phyloP scores from a whole-genome alignment of 371 early-diverging fungal species.

The Mortierella sp. region DNA sequence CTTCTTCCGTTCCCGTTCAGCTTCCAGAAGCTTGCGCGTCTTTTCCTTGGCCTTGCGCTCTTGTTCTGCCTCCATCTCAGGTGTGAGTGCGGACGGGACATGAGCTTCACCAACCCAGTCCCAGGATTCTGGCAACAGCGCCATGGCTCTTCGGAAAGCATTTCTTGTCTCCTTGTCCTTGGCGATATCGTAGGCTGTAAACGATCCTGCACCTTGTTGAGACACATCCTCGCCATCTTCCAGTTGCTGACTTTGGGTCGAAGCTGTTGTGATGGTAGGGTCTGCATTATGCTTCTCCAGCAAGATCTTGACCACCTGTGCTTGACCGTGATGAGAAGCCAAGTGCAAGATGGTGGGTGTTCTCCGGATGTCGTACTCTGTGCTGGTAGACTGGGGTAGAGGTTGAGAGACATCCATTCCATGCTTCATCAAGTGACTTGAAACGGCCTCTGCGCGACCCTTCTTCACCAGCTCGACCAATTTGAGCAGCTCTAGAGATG shows the following conservation, averaged over 20 bases:
- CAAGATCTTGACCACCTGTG: slow-evolving; percentile 68
- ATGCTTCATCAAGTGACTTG: slow-evolving; percentile 54
- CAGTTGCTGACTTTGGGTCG: slow-evolving; percentile 14
- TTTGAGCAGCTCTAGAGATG: slow-evolving; percentile 42
- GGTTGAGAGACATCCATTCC: slow-evolving; percentile 36
- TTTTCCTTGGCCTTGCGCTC: slow-evolving; percentile 69
- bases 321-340: slow-evolving; percentile 67
- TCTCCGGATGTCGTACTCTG: slow-evolving; percentile 56
- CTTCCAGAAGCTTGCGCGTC: slow-evolving; percentile 58
- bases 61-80: slow-evolving; percentile 77
- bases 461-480: slow-evolving; percentile 63
- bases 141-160: slow-evolving; percentile 80
- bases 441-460: slow-evolving; percentile 63
- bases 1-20: slow-evolving; percentile 61
- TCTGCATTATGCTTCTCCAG: slow-evolving; percentile 79
- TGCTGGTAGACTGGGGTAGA: slow-evolving; percentile 61
- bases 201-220: slow-evolving; percentile 55
- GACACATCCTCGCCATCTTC: neutral
- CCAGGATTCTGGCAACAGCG: slow-evolving; percentile 71
- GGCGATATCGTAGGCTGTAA: slow-evolving; percentile 85
- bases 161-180: slow-evolving; percentile 81
- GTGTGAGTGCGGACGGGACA: slow-evolving; percentile 83
- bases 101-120: slow-evolving; percentile 71
- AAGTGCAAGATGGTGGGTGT: slow-evolving; percentile 78
- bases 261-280: slow-evolving; percentile 70